Base-by-base conservation (phyloP, 2,329 filamentous ascomycete species). In the Claviceps sp. region DNA sequence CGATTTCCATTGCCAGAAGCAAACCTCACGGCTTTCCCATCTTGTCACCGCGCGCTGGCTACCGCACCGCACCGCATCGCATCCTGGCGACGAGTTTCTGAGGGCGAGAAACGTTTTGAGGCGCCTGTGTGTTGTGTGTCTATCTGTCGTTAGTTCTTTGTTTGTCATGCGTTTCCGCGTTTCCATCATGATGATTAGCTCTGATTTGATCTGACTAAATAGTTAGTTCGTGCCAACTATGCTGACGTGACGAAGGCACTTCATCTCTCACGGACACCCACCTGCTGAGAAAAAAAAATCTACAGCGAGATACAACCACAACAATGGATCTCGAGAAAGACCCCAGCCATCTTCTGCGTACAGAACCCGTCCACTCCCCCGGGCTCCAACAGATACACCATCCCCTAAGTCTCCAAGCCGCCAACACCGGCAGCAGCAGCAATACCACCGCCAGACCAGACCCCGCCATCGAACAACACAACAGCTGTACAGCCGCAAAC, bases 291-390 rank as follows among this genome's bases (percentile, higher is more conserved):
- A 18, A 34, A 41, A 7, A 47, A 43, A 26, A 43, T 2, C 43
- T n/a, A 24, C 14, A 4, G 38, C n/a, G 18, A 5, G n/a, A 53
- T 53, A 58, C 63, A 45, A 45, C 63, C 71, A 47, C 71, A 76
- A 54, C 75, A 72, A 63, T 71, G 72, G 59, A 71, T 72, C 56
- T 65, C 62, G 51, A 61, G 60, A 49, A 55, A 61, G 30, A 34
- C 30, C 30, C 30, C 51, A 54, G 56, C 55, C 60, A 60, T 54
- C 53, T 56, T 53, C 56, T 58, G 51, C 60, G 58, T 38, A 51
- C 60, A 5, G 54, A 54, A 4, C 47, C 57, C 34, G 50, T 57
- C 8, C 58, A 55, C 54, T 51, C 54, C 54, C 50, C 58, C n/a
- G n/a, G n/a, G n/a, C n/a, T n/a, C 54, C 47, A 22, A 22, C 22